A percentile compares a stretch with the other conserved stretches of the same genome.
Evolutionary conservation across 2,329 filamentous ascomycete genomes (phyloP).

Genomic region (Aureobasidium lini): DNA sequence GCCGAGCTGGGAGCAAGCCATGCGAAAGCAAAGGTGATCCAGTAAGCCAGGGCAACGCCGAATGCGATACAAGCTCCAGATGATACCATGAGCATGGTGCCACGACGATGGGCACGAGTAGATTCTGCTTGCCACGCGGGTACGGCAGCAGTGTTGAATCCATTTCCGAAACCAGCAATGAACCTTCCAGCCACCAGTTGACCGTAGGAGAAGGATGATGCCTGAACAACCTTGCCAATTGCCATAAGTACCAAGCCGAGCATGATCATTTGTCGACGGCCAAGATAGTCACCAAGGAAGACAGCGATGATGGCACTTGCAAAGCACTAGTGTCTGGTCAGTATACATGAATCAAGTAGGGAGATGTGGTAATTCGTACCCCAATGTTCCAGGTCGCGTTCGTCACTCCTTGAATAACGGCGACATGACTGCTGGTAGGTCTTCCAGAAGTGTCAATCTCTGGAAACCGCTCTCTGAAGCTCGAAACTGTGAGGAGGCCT

Average conservation of each 20-base stretch:
- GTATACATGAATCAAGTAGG: not conserved
- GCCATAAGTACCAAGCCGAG: conserved; percentile 53
- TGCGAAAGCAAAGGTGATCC: conserved; percentile 27
- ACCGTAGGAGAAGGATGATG: conserved; percentile 40
- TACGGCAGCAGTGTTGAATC: conserved; percentile 36
- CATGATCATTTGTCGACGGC: conserved; percentile 51
- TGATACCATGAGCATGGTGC: conserved; percentile 42
- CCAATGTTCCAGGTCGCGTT: conserved; percentile 35
- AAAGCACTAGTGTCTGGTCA: conserved; percentile 28
- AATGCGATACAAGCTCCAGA: conserved; percentile 40
- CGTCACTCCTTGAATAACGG: conserved; percentile 37
- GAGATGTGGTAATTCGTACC: not conserved
- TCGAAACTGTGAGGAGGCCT: conserved; percentile 57
- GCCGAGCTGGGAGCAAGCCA: conserved; percentile 24
- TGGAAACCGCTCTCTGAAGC: conserved; percentile 45
- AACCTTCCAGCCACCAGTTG: conserved; percentile 43
- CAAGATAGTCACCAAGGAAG: conserved; percentile 51
- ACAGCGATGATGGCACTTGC: conserved; percentile 35
- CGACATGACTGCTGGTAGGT: conserved; percentile 29
- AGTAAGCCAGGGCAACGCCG: conserved; percentile 38
- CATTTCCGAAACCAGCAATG: conserved; percentile 40
- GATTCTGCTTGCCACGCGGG: conserved; percentile 43
- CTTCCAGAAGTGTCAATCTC: conserved; percentile 33
- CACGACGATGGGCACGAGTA: conserved; percentile 38
- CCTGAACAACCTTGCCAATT: conserved; percentile 52